Conservation (phyloP, 2,329 filamentous ascomycete species). For the Calonectria hawksworthii region DNA sequence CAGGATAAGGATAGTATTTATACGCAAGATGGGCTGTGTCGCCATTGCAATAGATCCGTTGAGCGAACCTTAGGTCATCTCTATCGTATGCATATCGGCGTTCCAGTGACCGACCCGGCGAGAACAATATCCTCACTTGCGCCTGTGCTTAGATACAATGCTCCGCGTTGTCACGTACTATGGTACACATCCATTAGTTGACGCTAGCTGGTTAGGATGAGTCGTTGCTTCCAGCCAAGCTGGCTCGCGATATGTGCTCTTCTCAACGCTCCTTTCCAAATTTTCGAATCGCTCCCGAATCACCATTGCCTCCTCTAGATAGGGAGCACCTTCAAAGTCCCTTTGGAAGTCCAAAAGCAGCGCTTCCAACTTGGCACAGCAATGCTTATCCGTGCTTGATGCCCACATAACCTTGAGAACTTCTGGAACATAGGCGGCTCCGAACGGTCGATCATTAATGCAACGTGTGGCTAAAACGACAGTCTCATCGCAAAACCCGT, state of each 20-base stretch:
- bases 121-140: too few relatives aligned
- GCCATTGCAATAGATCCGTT: too few relatives aligned
- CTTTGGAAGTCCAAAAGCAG: constrained; percentile 36
- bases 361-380: constrained; percentile 21
- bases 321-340: constrained; percentile 32
- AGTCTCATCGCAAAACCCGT: constrained; percentile 28
- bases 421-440: constrained; percentile 33
- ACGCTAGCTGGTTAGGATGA: not conserved
- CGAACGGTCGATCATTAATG: constrained; percentile 29
- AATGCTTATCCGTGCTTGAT: constrained; percentile 20
- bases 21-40: too few relatives aligned
- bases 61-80: too few relatives aligned
- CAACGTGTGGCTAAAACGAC: constrained; percentile 32
- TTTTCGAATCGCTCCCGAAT: constrained; percentile 25
- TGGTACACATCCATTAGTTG: not conserved
- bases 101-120: too few relatives aligned
- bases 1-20: too few relatives aligned
- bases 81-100: too few relatives aligned
- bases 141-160: too few relatives aligned
- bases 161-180: too few relatives aligned
- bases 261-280: constrained; percentile 13
- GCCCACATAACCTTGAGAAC: constrained; percentile 36
- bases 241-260: not conserved
- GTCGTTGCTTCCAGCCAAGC: not conserved
- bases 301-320: constrained; percentile 30